A percentile compares a stretch with the other conserved stretches of the same genome.
Conservation (phyloP, 225 moss, liverwort and hornwort species). For the Takakia lepidozioides region DNA sequence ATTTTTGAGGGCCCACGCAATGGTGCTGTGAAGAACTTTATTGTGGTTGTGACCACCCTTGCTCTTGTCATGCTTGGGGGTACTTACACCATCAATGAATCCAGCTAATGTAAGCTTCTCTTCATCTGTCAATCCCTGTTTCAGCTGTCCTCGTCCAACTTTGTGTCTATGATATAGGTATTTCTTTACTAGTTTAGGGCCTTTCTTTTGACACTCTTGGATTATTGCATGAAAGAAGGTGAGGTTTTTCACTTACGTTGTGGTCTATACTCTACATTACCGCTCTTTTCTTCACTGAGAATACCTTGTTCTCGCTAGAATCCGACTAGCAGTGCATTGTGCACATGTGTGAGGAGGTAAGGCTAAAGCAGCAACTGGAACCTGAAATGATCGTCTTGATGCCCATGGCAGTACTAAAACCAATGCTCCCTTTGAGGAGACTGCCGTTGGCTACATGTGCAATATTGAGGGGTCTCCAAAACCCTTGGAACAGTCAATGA, state of each 20-base stretch:
- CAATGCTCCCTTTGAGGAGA: too few relatives aligned
- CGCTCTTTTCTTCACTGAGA: not conserved
- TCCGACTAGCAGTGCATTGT: too few relatives aligned
- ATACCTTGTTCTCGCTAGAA: not conserved
- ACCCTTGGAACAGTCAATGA: too few relatives aligned
- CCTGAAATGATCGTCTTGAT: too few relatives aligned
- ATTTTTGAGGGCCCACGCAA: conserved; percentile 53
- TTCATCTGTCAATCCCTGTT: not conserved
- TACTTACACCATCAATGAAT: conserved; percentile 86
- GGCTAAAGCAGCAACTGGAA: too few relatives aligned
- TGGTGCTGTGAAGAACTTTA: conserved; percentile 23
- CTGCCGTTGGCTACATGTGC: too few relatives aligned
- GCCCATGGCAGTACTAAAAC: too few relatives aligned
- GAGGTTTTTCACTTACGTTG: not conserved
- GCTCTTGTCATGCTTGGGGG: conserved; percentile 50
- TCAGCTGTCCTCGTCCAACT: not conserved
- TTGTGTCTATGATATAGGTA: not conserved
- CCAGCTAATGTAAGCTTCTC: conserved; percentile 52
- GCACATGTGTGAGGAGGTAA: too few relatives aligned
- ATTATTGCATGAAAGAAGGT: too few relatives aligned
- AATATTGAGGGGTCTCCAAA: too few relatives aligned
- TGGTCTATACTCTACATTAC: not conserved
- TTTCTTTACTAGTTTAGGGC: not conserved
- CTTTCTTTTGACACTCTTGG: too few relatives aligned
- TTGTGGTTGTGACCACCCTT: conserved; percentile 38